phyloP scores from a whole-genome alignment of 257 asterid genomes.

The Nicotiana obtusifolia region DNA sequence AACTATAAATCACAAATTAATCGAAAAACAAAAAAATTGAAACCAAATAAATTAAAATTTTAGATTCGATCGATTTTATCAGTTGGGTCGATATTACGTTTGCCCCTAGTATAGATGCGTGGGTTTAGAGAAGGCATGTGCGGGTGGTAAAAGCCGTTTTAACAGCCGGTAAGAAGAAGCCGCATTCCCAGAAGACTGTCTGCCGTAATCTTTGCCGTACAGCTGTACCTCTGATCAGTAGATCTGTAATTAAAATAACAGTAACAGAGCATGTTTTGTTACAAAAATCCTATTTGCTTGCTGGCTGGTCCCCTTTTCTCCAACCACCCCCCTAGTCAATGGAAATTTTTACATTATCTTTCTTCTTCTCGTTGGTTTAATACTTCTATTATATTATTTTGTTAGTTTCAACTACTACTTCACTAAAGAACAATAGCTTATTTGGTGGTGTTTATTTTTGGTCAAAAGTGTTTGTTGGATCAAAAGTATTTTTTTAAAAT shows the following conservation, averaged over 20 bases:
- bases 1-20: too few relatives aligned
- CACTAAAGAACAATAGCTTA: too few relatives aligned
- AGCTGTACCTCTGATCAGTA: constrained; percentile 18
- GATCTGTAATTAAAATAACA: neutral
- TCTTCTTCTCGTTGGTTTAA: neutral
- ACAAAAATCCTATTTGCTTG: constrained; percentile 11
- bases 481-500: too few relatives aligned
- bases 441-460: too few relatives aligned
- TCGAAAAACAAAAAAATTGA: too few relatives aligned
- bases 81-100: too few relatives aligned
- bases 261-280: constrained; percentile 17
- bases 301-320: neutral
- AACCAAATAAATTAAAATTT: too few relatives aligned
- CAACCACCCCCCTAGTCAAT: constrained; percentile 18
- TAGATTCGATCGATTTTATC: too few relatives aligned
- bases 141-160: constrained; percentile 26
- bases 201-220: constrained; percentile 43
- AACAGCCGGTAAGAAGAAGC: constrained; percentile 32
- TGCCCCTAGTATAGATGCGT: too few relatives aligned
- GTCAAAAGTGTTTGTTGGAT: too few relatives aligned
- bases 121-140: constrained; percentile 23
- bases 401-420: neutral
- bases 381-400: neutral
- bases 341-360: neutral
- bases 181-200: constrained; percentile 51